Evolutionary conservation across 23 red algal species (phyloP).

Genomic region (Agarophyton chilense): DNA sequence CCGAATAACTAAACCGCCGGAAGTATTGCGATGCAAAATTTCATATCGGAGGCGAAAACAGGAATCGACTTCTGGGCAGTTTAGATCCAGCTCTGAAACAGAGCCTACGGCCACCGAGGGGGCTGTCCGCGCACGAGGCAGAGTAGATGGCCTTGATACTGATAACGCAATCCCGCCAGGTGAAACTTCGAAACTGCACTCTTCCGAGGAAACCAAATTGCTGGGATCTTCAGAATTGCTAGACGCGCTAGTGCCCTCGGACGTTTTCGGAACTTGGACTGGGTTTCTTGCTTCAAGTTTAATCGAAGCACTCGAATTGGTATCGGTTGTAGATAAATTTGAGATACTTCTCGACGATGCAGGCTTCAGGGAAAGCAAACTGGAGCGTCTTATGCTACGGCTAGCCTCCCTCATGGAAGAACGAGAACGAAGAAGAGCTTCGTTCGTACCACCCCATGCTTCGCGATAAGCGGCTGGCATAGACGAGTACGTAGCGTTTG

Average conservation of each 20-base stretch:
- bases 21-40: conserved; percentile 52
- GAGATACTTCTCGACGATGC: conserved; percentile 17
- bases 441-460: conserved; percentile 18
- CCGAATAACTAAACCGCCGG: conserved; percentile 37
- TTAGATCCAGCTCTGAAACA: conserved; percentile 35
- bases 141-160: background rate
- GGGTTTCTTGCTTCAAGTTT: background rate
- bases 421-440: conserved; percentile 44
- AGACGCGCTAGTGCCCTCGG: background rate
- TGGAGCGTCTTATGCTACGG: background rate
- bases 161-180: background rate
- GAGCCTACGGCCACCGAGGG: conserved; percentile 15
- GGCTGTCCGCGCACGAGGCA: conserved; percentile 12
- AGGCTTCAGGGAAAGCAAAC: conserved; percentile 3
- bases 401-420: conserved; percentile 32
- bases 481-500: conserved; percentile 56
- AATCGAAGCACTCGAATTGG: background rate
- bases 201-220: background rate
- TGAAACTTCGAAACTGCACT: background rate
- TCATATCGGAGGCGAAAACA: conserved; percentile 71
- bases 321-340: background rate
- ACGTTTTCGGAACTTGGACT: background rate
- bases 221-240: background rate
- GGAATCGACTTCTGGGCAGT: conserved; percentile 50
- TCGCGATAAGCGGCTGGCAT: conserved; percentile 35